Evolutionary conservation across 2,329 filamentous ascomycete genomes (phyloP).

Genomic region (Alternaria ventricosa): DNA sequence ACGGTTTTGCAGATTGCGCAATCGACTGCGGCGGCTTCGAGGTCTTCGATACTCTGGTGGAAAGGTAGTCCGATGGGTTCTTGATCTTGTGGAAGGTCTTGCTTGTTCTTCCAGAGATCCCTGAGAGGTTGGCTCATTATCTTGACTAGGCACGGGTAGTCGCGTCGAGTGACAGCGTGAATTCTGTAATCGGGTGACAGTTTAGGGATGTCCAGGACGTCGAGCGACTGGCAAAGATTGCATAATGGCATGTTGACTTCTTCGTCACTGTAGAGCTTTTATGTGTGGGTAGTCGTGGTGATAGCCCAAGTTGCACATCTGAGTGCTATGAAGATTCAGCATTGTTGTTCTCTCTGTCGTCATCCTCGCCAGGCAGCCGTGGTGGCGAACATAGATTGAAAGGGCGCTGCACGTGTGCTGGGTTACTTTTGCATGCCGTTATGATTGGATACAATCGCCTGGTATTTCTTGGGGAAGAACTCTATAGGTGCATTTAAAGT

Average conservation of each 20-base stretch:
- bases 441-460: not conserved
- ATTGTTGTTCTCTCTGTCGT: not conserved
- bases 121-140: not conserved
- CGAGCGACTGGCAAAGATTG: not conserved
- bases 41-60: not conserved
- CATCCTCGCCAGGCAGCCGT: not conserved
- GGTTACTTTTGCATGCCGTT: not conserved
- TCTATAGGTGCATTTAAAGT: not conserved
- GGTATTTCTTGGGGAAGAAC: not conserved
- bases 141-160: not conserved
- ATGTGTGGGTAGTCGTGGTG: not conserved
- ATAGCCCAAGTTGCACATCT: not conserved
- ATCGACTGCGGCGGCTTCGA: not conserved
- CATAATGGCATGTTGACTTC: not conserved
- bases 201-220: not conserved
- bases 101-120: not conserved
- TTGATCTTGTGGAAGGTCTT: not conserved
- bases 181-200: not conserved
- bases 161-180: not conserved
- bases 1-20: not conserved
- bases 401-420: not conserved
- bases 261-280: not conserved
- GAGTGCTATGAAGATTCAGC: not conserved
- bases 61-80: not conserved
- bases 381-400: not conserved